Base-by-base conservation (phyloP, 108 stramenopile genomes). In the Pseudonitzschia delicatissima region DNA sequence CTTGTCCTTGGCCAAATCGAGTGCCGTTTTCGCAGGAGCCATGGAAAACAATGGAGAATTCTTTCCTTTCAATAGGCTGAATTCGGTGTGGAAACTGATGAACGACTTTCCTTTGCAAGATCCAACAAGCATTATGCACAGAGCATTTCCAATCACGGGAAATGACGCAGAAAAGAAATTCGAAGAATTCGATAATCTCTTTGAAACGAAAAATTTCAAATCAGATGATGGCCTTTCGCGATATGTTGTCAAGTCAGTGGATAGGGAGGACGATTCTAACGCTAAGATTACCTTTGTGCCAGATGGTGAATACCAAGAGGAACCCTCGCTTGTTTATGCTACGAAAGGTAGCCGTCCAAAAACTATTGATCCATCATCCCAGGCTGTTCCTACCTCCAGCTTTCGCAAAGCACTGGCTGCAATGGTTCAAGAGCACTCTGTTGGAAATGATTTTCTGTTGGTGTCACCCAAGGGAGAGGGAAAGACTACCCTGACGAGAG, bases 391-490 rank as follows among this genome's bases (percentile, higher is more conserved):
- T 29, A 85, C 85, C 20, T n/a, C 55, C 35, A 67, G 77, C 45
- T 78, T 63, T 51, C 71, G 71, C 37, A 63, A 60, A 31, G 62
- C 72, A 42, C 40, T 72, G 50, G 63, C 72, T n/a, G 58, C 78
- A 6, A 82, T 88, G 34, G 20, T 83, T 31, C 79, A 74, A 62
- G 83, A 69, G 21, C 82, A 82, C 68, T 65, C 73, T 59, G 45
- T 34, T 42, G 87, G 88, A 9, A 47, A 47, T 2, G 82, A 83
- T 49, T 60, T 95, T 40, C 74, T 81, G 35, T 60, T 92, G n/a
- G 68, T 91, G 12, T 79, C 85, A 5, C 77, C 75, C 1, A 85
- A 85, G 53, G 95, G 95, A 8, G 71, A 68, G 36, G 88, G 90
- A 26, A 96, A 96, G 64, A 79, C 82, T 23, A 65, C 69, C 1